Evolutionary conservation across 148 eudicot genomes (phyloP), one percentile per base, ranked within the genome.

Genomic region (Chenopodium berlandieri): DNA sequence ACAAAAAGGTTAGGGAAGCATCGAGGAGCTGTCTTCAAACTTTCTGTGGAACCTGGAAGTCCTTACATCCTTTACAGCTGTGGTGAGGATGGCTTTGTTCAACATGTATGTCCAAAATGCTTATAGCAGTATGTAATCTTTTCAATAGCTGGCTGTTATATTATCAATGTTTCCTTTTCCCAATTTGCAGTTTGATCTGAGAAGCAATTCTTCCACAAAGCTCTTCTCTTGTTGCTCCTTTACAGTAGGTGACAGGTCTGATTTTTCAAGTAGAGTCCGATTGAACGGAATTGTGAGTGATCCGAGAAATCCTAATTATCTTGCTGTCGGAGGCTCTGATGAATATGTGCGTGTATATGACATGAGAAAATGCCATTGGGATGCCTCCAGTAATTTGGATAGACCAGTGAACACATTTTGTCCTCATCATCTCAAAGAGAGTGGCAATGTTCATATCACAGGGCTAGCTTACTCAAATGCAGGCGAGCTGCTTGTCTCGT

Each of bases 1-100:
- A 94, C 92, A 65, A 89, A 87, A 85, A 83, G 84, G 79, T 77
- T 94, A 67, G 95, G 93, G 56, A 86, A 85, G 86, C 98, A 94
- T 88, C 87, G 82, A 77, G 96, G 94, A 47, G 89, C 92, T 54
- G 91, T 91, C 23, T 92, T 86, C 85, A 90, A 87, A 76, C 90
- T 94, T 79, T 96, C 93, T 10, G 87, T 94, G 79, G 98, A 92
- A 82, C 98, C 94, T 16, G 93, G 96, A 79, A 92, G 93, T 88
- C 91, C 93, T 20, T 87, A 90, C 82, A 78, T 90, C 80, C 65
- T 94, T 44, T 94, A 91, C 82, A 94, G 96, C 85, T 90, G 98
- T 80, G 96, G 92, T 65, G 91, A 91, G 76, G 96, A 92, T 86
- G 94, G 98, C 73, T 85, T 82, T 82, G 96, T 94, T 85, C 94